Base-by-base conservation (phyloP, 805 yeast species). In the Candida railenensis region DNA sequence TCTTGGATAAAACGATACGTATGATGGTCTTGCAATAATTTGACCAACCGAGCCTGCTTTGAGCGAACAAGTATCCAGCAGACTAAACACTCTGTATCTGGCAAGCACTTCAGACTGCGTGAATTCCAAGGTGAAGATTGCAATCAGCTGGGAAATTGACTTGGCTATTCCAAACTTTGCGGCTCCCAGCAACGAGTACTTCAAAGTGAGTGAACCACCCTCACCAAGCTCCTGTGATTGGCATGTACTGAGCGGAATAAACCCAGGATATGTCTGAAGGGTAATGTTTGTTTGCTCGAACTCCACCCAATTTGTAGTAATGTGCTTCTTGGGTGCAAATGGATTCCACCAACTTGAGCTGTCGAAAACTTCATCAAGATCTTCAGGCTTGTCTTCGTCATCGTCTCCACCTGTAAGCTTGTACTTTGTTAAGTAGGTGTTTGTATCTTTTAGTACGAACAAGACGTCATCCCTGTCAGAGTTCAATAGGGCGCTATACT, bases 11-110 rank as follows among this genome's bases (percentile, higher is more conserved):
- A 50, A 46, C n/a, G 46, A 22, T 9, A 47, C 43, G 40, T 46
- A 54, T 14, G 39, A 44, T 0, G 65, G 65, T 36, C 48, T 55
- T 16, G 57, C 34, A 25, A 56, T 44, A 3, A 61, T 43, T 43
- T 58, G 63, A 3, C 59, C 65, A 18, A 48, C 42, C n/a, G 47
- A 47, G 3, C 59, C 61, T 8, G 37, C 38, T 8, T 47, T 48
- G 14, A 59, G 36, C 4, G 38, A 19, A 41, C 64, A 59, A 8
- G 49, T 43, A 4, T 49, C 48, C 7, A 43, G 32, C 1, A 60
- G 60, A 8, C 33, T n/a, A 5, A 16, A 22, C 9, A 15, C 33
- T 5, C n/a, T 12, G 11, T 14, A 19, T 18, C 14, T 8, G 18
- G 28, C 3, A 18, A 18, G 33, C n/a, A 11, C 30, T 25, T 25